A percentile compares a stretch with the other conserved stretches of the same genome.
These are phyloP conservation scores for Madurella fahalii DNA, from an alignment of 2,329 filamentous ascomycete genomes.

Conservation along the genomic window DNA sequence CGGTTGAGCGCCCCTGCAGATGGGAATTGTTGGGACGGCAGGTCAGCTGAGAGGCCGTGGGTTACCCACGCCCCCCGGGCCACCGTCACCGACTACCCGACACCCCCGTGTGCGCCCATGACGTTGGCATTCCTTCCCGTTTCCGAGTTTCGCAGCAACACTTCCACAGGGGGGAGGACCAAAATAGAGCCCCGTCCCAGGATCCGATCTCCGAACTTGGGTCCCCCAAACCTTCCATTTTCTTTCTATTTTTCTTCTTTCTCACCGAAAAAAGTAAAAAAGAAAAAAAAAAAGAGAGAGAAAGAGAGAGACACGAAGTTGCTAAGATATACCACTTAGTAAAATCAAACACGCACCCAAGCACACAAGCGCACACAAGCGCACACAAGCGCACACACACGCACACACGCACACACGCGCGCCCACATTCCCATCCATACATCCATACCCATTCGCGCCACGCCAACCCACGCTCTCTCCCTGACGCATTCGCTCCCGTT, in stretches of 20 bases:
- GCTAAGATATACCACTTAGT: too few species aligned
- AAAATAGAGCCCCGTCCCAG: conserved; percentile 4
- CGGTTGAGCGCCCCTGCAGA: conserved; percentile 23
- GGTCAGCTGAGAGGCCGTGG: conserved; percentile 18
- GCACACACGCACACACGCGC: not conserved
- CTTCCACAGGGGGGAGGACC: not conserved
- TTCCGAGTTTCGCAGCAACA: conserved; percentile 12
- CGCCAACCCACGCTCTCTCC: not conserved
- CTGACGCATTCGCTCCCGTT: not conserved
- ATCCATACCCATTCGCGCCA: not conserved
- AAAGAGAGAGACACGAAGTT: too few species aligned
- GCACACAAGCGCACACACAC: too few species aligned
- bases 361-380: not conserved
- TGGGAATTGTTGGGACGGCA: conserved; percentile 22
- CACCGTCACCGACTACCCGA: not conserved
- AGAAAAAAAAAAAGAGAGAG: too few species aligned
- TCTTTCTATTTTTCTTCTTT: not conserved
- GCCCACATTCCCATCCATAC: not conserved
- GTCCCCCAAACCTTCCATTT: not conserved
- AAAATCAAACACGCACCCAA: too few species aligned
- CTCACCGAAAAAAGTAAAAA: not conserved
- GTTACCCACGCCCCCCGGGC: conserved; percentile 15
- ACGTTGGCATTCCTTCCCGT: conserved; percentile 11
- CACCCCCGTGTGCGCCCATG: conserved; percentile 6
- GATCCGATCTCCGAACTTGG: not conserved